Base-by-base conservation (phyloP, 2,329 filamentous ascomycete genomes). In the Scedosporium minutisporum region DNA sequence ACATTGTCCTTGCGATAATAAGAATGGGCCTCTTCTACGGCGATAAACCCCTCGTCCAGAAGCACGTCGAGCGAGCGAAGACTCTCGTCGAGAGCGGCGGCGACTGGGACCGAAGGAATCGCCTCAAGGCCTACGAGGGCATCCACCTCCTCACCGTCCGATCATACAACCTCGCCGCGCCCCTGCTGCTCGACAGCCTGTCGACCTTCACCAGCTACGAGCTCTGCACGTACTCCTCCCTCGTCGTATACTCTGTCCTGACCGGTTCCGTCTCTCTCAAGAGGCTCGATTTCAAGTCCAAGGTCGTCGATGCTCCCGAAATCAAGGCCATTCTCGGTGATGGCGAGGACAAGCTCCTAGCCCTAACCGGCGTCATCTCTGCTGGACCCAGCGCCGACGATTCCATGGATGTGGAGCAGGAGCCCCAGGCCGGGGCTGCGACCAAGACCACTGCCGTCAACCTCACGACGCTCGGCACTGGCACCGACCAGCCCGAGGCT, bases 161-260 rank as follows among this genome's bases (percentile, higher is more conserved):
- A 69, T 93, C 92, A 65, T 92, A 97, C 81, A 90, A 87, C 74
- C 81, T 91, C 64, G 93, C 92, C 48, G 95, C 95, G 1, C 93
- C 95, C 48, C 85, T 97, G 10, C 88, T 99, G 60, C 91, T 99
- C 71, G 95, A 99, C 81, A 96, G 91, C 72, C 83, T 99, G 68
- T 97, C 93, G 29, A 99, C 95, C 23, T 99, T 99, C 76, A 99
- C 95, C 65, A 97, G 92, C 75, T 97, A 97, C 79, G 95, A 99
- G 77, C 86, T 99, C 59, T 99, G 95, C 86, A 93, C 89, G 67
- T 99, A 99, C 80, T 96, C 92, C 64, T 89, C 86, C 65, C 85
- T 99, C 25, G 95, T 99, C 60, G 87, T 97, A 63, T 99, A 97
- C 79, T 92, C 95, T 1, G 93, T 97, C 23, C 87, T 99, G 41